These are phyloP conservation scores for Chlorociboria aeruginascens DNA, from an alignment of 495 filamentous ascomycete species.

Conservation along the genomic window DNA sequence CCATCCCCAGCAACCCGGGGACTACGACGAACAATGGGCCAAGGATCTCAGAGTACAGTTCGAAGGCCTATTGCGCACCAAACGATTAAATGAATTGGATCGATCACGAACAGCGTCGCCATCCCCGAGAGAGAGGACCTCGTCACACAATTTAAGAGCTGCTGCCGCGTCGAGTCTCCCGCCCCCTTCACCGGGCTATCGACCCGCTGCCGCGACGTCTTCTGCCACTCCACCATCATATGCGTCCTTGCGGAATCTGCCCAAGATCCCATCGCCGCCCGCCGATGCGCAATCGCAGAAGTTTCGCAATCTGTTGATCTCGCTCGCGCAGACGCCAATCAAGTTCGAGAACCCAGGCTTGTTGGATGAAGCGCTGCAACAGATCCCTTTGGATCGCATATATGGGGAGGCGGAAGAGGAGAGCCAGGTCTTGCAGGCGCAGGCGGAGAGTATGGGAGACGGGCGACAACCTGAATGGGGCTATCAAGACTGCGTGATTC, in stretches of 20 bases:
- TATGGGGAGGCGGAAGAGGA: slow-evolving; percentile 94
- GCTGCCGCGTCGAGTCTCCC: slow-evolving; percentile 21
- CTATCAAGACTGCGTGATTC: slow-evolving; percentile 94
- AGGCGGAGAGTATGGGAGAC: slow-evolving; percentile 72
- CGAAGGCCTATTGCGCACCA: slow-evolving; percentile 64
- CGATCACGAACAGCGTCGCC: slow-evolving; percentile 44
- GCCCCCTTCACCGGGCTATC: slow-evolving; percentile 20
- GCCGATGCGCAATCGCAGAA: slow-evolving; percentile 59
- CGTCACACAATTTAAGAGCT: slow-evolving; percentile 28
- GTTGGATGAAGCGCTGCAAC: slow-evolving; percentile 78
- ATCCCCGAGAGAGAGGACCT: slow-evolving; percentile 33
- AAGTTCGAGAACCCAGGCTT: slow-evolving; percentile 96
- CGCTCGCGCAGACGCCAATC: slow-evolving; percentile 70
- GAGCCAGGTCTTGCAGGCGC: slow-evolving; percentile 69
- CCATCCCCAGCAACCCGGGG: slow-evolving; percentile 11
- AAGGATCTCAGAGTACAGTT: slow-evolving; percentile 47
- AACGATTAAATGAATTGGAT: slow-evolving; percentile 65
- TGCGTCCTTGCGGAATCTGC: slow-evolving; percentile 57
- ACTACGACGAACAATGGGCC: slow-evolving; percentile 41
- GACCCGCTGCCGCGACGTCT: slow-evolving; percentile 29
- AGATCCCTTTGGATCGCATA: slow-evolving; percentile 82
- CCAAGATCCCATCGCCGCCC: slow-evolving; percentile 70
- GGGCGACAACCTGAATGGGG: slow-evolving; percentile 82
- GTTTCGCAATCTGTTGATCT: slow-evolving; percentile 73
- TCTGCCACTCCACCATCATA: slow-evolving; percentile 45